phyloP scores from a whole-genome alignment of 2,329 filamentous ascomycete species.

The Trichoderma atrobrunneum region DNA sequence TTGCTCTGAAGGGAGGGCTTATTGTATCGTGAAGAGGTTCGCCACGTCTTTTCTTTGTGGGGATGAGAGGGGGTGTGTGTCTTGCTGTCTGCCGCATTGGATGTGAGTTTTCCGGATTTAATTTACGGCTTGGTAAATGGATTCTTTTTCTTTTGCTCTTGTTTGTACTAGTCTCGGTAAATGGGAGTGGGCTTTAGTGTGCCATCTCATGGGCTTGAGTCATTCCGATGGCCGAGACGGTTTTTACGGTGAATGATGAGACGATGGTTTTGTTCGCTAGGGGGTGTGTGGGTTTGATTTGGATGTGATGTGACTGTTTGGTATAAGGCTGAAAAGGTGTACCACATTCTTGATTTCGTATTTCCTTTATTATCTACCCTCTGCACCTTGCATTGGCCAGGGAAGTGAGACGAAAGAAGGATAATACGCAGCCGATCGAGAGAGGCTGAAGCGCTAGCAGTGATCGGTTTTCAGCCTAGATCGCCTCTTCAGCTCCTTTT shows the following conservation, averaged over 20 bases:
- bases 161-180: neutral
- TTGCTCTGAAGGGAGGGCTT: neutral
- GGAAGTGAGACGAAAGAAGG: neutral
- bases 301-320: neutral
- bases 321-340: slow-evolving; percentile 10
- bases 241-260: neutral
- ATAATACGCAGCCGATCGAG: neutral
- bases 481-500: neutral
- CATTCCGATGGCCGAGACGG: neutral
- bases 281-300: neutral
- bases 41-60: neutral
- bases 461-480: neutral
- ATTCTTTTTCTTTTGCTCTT: no score
- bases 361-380: neutral
- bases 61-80: neutral
- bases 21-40: neutral
- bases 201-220: neutral
- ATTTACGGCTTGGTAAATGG: neutral
- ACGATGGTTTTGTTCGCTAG: neutral
- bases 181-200: neutral
- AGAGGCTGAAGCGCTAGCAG: neutral
- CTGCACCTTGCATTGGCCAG: neutral
- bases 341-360: neutral
- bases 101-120: neutral
- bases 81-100: neutral